These are phyloP conservation scores for Sordaria brevicollis DNA, from an alignment of 495 filamentous ascomycete genomes.

Conservation along the genomic window DNA sequence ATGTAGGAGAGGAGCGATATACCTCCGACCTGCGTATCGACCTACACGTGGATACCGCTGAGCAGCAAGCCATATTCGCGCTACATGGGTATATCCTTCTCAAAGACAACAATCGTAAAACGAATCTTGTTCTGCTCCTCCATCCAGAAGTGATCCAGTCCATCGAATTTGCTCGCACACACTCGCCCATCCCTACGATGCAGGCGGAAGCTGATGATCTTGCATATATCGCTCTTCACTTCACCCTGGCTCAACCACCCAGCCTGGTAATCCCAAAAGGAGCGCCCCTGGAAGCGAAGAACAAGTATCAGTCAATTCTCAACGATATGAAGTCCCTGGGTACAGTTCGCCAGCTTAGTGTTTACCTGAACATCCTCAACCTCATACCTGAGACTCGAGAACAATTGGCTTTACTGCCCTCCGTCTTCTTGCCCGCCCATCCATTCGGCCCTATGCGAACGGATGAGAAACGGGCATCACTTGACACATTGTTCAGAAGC, in stretches of 20 bases:
- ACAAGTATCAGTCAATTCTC: neutral
- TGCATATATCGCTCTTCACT: neutral
- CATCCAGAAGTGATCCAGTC: constrained; percentile 1
- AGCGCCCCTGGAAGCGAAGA: neutral
- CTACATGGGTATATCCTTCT: neutral
- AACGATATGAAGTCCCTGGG: neutral
- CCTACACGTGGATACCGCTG: neutral
- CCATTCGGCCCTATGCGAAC: neutral
- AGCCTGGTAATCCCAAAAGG: neutral
- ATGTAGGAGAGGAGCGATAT: neutral
- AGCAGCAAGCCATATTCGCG: neutral
- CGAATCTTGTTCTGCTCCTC: neutral
- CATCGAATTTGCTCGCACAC: neutral
- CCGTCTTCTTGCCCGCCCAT: neutral
- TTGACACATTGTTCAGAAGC: neutral
- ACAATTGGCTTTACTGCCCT: neutral
- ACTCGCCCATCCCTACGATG: neutral
- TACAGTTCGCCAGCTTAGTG: neutral
- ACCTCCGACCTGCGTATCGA: neutral
- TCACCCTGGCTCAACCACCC: neutral
- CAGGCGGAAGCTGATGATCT: neutral
- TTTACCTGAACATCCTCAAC: neutral
- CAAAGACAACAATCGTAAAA: neutral
- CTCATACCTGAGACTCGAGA: neutral
- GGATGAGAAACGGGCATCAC: neutral